A percentile compares a stretch with the other conserved stretches of the same genome.
Conservation (phyloP, 257 asterid species). For the Penstemon eatonii region DNA sequence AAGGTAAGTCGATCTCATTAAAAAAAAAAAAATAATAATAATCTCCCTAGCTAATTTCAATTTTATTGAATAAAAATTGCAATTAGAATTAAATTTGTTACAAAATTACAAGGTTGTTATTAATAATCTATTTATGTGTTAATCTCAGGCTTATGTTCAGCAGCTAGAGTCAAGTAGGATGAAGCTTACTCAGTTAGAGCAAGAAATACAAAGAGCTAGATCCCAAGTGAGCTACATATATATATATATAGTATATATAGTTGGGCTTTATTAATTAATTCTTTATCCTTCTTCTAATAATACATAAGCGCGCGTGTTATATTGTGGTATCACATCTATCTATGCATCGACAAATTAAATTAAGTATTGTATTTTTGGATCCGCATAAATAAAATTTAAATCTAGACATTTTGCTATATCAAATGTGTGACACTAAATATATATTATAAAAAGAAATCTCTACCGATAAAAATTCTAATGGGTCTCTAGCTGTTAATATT, state of each 20-base stretch:
- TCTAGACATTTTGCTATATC: too few relatives aligned
- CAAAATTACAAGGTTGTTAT: background rate
- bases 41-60: background rate
- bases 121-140: constrained; percentile 6
- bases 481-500: background rate
- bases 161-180: constrained; percentile 82
- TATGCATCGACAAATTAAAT: too few relatives aligned
- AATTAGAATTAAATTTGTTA: background rate
- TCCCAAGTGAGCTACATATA: constrained; percentile 48
- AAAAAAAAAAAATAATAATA: constrained; percentile 6
- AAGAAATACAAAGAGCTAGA: constrained; percentile 72
- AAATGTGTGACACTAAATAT: too few relatives aligned
- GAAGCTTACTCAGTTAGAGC: constrained; percentile 77
- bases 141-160: constrained; percentile 86
- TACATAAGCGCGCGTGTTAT: too few relatives aligned
- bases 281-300: background rate
- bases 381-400: too few relatives aligned
- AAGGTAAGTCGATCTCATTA: constrained; percentile 42
- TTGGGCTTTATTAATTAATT: background rate
- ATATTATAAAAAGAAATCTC: too few relatives aligned
- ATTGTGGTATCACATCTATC: too few relatives aligned
- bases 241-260: too few relatives aligned
- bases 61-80: background rate
- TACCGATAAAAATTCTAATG: too few relatives aligned
- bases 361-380: too few relatives aligned